phyloP scores from a whole-genome alignment of 805 yeast genomes.

The Blastobotrys chiropterorum region DNA sequence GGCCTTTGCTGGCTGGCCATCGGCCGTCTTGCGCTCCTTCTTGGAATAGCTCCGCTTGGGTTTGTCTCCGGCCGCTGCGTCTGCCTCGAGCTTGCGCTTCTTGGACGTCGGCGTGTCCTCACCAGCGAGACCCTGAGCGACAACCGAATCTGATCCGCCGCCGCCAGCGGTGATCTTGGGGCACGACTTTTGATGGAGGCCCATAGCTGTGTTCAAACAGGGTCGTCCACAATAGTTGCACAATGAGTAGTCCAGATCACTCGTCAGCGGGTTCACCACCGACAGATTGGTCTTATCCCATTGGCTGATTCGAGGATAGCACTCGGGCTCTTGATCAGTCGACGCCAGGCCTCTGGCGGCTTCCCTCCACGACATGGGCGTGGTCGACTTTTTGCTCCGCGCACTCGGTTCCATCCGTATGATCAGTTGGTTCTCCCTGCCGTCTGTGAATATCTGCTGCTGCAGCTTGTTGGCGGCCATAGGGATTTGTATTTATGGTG shows the following conservation, averaged over 20 bases:
- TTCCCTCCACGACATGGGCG: not conserved
- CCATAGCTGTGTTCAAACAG: conserved; percentile 17
- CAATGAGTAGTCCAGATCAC: conserved; percentile 23
- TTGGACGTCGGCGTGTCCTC: conserved; percentile 10
- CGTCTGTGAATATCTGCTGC: not conserved
- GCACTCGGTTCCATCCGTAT: not conserved
- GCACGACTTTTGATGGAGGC: conserved; percentile 18
- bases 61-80: conserved; percentile 3
- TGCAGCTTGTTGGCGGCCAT: not conserved
- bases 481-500: not conserved
- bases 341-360: conserved; percentile 4
- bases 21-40: conserved; percentile 13
- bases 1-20: conserved; percentile 25
- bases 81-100: conserved; percentile 7
- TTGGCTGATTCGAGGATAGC: conserved; percentile 2
- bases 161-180: conserved; percentile 5
- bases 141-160: not conserved
- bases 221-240: conserved; percentile 30
- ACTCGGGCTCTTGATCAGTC: conserved; percentile 4
- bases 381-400: not conserved
- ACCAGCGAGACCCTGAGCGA: too few relatives aligned
- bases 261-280: conserved; percentile 21
- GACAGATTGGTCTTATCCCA: conserved; percentile 26
- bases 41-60: conserved; percentile 13
- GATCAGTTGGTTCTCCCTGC: not conserved